Percentiles rank a stretch among this genome's conserved stretches.
These are phyloP conservation scores for Clitocybe nebularis DNA, from an alignment of 1,284 basidiomycete species.

Conservation along the genomic window DNA sequence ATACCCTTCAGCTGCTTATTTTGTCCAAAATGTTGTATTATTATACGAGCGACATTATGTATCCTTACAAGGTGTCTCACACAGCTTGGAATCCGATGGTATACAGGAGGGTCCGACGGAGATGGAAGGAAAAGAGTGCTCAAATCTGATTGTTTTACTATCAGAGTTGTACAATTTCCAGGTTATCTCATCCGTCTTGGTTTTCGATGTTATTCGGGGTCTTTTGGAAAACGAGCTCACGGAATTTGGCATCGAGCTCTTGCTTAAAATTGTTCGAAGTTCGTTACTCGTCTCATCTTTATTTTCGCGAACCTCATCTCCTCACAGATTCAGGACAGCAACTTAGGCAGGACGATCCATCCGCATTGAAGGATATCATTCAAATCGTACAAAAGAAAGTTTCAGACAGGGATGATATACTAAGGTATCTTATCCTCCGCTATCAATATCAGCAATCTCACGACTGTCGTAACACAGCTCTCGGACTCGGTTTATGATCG, in stretches of 20 bases:
- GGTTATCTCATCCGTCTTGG: slow-evolving; percentile 81
- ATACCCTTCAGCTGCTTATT: slow-evolving; percentile 60
- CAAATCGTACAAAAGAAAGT: slow-evolving; percentile 78
- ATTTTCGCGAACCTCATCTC: background rate
- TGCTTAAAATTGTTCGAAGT: slow-evolving; percentile 87
- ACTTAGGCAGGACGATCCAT: slow-evolving; percentile 84
- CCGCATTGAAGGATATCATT: slow-evolving; percentile 81
- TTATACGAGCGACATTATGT: slow-evolving; percentile 61
- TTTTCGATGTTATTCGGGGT: slow-evolving; percentile 87
- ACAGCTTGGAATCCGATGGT: slow-evolving; percentile 14
- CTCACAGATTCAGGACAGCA: slow-evolving; percentile 77
- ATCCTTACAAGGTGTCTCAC: slow-evolving; percentile 21
- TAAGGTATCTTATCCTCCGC: slow-evolving; percentile 51
- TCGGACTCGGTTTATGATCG: slow-evolving; percentile 88
- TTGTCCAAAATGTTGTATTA: slow-evolving; percentile 67
- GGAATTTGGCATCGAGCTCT: slow-evolving; percentile 82
- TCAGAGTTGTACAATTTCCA: slow-evolving; percentile 96
- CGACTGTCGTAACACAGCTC: slow-evolving; percentile 44
- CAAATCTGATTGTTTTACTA: slow-evolving; percentile 85
- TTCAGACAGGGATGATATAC: slow-evolving; percentile 45
- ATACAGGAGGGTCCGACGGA: slow-evolving; percentile 18
- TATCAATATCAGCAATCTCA: background rate
- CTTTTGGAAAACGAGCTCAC: slow-evolving; percentile 66
- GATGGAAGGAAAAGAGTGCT: slow-evolving; percentile 76
- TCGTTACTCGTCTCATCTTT: slow-evolving; percentile 25